Evolutionary conservation across 345 rosid genomes (phyloP).

Genomic region (Pseudoturritis turrita): DNA sequence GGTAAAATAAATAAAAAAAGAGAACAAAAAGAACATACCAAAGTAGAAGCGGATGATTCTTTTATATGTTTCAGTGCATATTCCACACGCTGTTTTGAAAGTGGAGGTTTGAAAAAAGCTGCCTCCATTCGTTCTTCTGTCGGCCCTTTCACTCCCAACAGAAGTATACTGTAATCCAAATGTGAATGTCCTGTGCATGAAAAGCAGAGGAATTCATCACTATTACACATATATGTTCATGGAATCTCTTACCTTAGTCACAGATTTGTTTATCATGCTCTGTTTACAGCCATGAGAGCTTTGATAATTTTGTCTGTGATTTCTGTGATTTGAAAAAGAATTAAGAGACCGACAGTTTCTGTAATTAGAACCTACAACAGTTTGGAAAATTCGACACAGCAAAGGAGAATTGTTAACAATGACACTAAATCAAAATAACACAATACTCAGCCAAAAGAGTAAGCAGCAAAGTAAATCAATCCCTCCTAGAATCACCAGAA

Average conservation of each 20-base stretch:
- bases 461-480: too few species aligned
- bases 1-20: neutral
- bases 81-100: constrained; percentile 92
- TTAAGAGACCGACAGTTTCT: too few species aligned
- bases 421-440: too few species aligned
- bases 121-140: constrained; percentile 94
- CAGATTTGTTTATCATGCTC: neutral
- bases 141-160: constrained; percentile 67
- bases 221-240: neutral
- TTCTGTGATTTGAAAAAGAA: too few species aligned
- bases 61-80: constrained; percentile 75
- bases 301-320: neutral
- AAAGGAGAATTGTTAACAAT: neutral
- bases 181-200: constrained; percentile 36
- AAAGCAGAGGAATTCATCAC: constrained; percentile 2
- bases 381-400: too few species aligned
- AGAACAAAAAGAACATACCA: constrained; percentile 44
- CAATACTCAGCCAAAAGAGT: too few species aligned
- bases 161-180: constrained; percentile 45
- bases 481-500: neutral
- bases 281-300: neutral
- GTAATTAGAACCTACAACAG: too few species aligned
- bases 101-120: constrained; percentile 89
- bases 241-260: neutral
- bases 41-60: constrained; percentile 61